phyloP scores from a whole-genome alignment of 768 basidiomycete species.

The Stropharia rugosoannulata region DNA sequence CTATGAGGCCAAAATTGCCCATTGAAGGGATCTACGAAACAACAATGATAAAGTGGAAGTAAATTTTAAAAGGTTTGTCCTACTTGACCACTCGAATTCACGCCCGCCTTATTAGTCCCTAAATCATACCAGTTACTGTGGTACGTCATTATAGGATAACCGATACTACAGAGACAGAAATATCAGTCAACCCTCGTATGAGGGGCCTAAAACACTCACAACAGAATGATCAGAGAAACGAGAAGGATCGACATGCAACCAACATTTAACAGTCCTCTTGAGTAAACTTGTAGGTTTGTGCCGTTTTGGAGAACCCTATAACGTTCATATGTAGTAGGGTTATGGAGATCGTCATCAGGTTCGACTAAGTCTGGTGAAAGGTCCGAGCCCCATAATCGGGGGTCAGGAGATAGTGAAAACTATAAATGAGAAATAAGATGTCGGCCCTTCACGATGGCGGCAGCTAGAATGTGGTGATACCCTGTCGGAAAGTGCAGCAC shows the following conservation, averaged over 20 bases:
- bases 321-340: slow-evolving; percentile 44
- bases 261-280: slow-evolving; percentile 68
- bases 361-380: slow-evolving; percentile 56
- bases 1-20: slow-evolving; percentile 58
- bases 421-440: slow-evolving; percentile 21
- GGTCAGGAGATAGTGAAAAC: slow-evolving; percentile 69
- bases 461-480: slow-evolving; percentile 22
- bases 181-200: background rate
- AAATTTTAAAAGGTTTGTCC: background rate
- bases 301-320: slow-evolving; percentile 22
- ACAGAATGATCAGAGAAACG: slow-evolving; percentile 47
- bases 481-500: slow-evolving; percentile 41
- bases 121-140: slow-evolving; percentile 15
- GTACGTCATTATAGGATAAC: slow-evolving; percentile 46
- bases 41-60: slow-evolving; percentile 19
- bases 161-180: slow-evolving; percentile 30
- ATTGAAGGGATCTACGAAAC: slow-evolving; percentile 57
- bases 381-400: slow-evolving; percentile 63
- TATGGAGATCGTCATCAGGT: slow-evolving; percentile 71
- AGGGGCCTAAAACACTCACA: slow-evolving; percentile 45
- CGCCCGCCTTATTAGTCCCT: slow-evolving; percentile 48
- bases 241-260: slow-evolving; percentile 65
- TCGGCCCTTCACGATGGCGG: background rate
- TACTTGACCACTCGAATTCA: slow-evolving; percentile 68
- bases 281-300: slow-evolving; percentile 46